Evolutionary conservation across 441 rosid species (phyloP), one percentile per base, ranked within the genome.

Genomic region (Rhodomyrtus psidioides): DNA sequence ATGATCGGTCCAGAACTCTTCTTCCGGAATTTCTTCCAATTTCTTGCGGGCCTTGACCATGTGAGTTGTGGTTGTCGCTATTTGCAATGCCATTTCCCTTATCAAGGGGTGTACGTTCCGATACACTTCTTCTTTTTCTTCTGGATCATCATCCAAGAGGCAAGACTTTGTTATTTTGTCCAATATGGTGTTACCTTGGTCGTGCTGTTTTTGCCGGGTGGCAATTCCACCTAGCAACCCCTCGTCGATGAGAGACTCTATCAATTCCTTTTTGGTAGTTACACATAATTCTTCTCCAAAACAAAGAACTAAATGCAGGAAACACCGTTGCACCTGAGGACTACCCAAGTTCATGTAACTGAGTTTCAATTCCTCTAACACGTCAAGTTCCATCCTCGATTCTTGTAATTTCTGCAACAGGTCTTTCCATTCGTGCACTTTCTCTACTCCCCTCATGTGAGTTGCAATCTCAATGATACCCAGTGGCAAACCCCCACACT

Each of bases 41-140:
- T 21, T 5, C 13, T 7, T 16, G 16, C 0, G 1, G 6, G 0
- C 12, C 75, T 1, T 30, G 34, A 30, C 75, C 75, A 30, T 62
- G 44, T 62, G 75, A 30, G 24, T 30, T 8, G 44, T 30, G 42
- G 44, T 62, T 8, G 15, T 60, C 39, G 27, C 42, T 0, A 60
- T 16, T 5, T 60, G 74, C 39, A 60, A 28, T 28, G 42, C 23
- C 74, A 28, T 60, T 23, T 30, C 23, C n/a, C 42, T 60, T 2
- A 16, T 28, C 23, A 60, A 28, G 0, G 1, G 1, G 42, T 15
- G 49, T 46, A 46, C 10, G 10, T 46, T 9, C 49, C 1, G 46
- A 21, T 0, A 3, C 2, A 44, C 8, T 44, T 46, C 49, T 2
- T 46, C 49, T 46, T 1, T 10, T 46, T 46, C 49, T 46, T 46